phyloP scores from a whole-genome alignment of 306 rosid species.

The Begonia peltatifolia region DNA sequence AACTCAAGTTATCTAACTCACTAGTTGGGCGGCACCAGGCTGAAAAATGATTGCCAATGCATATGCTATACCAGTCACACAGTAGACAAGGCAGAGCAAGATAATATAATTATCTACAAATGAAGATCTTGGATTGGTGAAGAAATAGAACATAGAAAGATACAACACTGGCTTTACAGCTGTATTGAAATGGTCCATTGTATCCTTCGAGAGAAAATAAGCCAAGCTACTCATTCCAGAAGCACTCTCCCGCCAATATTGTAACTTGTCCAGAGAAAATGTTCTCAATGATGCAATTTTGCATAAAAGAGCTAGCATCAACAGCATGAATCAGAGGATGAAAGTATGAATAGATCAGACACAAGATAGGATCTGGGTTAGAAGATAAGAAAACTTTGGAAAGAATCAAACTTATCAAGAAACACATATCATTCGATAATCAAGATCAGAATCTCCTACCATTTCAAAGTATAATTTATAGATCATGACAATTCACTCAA shows the following conservation, averaged over 20 bases:
- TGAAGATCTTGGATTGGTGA: slow-evolving; percentile 82
- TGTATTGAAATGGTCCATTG: slow-evolving; percentile 72
- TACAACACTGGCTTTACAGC: slow-evolving; percentile 75
- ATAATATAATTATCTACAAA: slow-evolving; percentile 68
- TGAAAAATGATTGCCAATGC: slow-evolving; percentile 66
- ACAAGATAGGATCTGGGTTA: neutral
- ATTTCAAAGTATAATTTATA: neutral
- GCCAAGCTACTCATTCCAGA: slow-evolving; percentile 97
- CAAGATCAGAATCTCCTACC: too few species aligned
- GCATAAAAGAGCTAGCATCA: slow-evolving; percentile 80
- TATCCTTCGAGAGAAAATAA: slow-evolving; percentile 88
- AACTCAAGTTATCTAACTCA: slow-evolving; percentile 17
- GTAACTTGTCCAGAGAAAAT: slow-evolving; percentile 68
- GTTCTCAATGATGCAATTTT: slow-evolving; percentile 92
- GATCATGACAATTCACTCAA: neutral
- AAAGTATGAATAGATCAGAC: neutral
- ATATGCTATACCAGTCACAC: slow-evolving; percentile 92
- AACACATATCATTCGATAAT: too few species aligned
- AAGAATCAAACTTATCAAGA: too few species aligned
- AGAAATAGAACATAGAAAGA: slow-evolving; percentile 87
- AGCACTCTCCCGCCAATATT: slow-evolving; percentile 80
- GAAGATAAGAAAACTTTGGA: neutral
- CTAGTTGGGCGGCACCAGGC: slow-evolving; percentile 95
- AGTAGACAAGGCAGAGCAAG: slow-evolving; percentile 71
- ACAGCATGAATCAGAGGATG: slow-evolving; percentile 15